phyloP scores from a whole-genome alignment of 805 yeast genomes.

The Monosporozyma servazzii region DNA sequence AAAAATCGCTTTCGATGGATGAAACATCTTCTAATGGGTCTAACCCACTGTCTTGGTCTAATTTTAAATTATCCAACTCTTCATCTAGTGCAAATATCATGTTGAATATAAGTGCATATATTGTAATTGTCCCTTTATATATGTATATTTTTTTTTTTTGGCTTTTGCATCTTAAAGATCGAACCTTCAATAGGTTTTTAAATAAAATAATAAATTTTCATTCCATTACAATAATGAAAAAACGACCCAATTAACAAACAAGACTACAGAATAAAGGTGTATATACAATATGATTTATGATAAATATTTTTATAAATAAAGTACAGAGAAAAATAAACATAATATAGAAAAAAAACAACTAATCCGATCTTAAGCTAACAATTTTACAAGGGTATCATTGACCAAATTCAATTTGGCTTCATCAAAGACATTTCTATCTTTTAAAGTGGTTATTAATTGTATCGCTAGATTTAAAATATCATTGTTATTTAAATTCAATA shows the following conservation, averaged over 20 bases:
- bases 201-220: background rate
- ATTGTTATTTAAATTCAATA: constrained; percentile 55
- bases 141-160: background rate
- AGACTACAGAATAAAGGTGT: background rate
- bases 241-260: background rate
- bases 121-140: background rate
- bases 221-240: background rate
- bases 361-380: background rate
- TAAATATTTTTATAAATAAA: background rate
- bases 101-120: background rate
- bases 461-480: constrained; percentile 57
- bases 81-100: constrained; percentile 24
- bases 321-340: background rate
- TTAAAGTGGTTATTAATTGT: constrained; percentile 34
- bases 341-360: background rate
- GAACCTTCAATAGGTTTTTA: background rate
- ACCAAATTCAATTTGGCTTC: background rate
- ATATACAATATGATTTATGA: background rate
- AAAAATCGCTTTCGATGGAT: background rate
- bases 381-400: background rate
- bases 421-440: constrained; percentile 1
- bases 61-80: constrained; percentile 8
- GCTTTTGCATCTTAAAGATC: background rate
- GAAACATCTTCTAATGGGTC: background rate
- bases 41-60: background rate